phyloP scores from a whole-genome alignment of 2,329 filamentous ascomycete genomes.

The Blastomyces parvus region DNA sequence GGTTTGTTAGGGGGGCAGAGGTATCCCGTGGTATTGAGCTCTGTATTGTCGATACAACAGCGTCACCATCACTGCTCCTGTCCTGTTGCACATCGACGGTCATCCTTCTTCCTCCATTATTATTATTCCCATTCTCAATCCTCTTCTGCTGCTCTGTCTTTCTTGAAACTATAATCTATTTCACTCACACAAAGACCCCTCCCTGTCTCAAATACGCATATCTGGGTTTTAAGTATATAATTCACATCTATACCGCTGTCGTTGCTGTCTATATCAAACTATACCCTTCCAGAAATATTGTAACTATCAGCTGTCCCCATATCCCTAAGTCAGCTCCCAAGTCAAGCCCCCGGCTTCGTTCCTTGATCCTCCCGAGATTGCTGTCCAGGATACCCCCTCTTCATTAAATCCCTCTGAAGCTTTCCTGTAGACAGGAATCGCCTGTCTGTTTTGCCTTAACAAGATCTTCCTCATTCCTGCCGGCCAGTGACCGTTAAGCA shows the following conservation, averaged over 20 bases:
- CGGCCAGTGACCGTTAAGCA: not conserved
- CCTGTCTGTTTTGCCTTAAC: not conserved
- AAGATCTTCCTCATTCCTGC: not conserved
- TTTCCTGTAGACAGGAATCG: not conserved
- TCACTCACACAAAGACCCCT: not conserved
- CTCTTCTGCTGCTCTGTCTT: not conserved
- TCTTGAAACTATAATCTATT: not conserved
- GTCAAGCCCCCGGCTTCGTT: not conserved
- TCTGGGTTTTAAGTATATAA: not conserved
- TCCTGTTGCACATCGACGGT: not conserved
- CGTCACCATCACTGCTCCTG: not conserved
- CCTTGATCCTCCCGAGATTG: slow-evolving; percentile 1
- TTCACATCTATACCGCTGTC: not conserved
- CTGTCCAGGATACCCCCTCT: not conserved
- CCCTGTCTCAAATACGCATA: not conserved
- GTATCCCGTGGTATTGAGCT: not conserved
- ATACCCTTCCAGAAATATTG: not conserved
- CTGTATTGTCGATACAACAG: not conserved
- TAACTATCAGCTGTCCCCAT: not conserved
- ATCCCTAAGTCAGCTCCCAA: not conserved
- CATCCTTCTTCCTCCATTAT: not conserved
- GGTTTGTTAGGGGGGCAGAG: not conserved
- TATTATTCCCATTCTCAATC: not conserved
- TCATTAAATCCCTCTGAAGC: not conserved
- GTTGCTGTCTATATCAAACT: not conserved